Conservation (phyloP, 2,329 filamentous ascomycete species). For the Pseudogymnoascus pannorum region DNA sequence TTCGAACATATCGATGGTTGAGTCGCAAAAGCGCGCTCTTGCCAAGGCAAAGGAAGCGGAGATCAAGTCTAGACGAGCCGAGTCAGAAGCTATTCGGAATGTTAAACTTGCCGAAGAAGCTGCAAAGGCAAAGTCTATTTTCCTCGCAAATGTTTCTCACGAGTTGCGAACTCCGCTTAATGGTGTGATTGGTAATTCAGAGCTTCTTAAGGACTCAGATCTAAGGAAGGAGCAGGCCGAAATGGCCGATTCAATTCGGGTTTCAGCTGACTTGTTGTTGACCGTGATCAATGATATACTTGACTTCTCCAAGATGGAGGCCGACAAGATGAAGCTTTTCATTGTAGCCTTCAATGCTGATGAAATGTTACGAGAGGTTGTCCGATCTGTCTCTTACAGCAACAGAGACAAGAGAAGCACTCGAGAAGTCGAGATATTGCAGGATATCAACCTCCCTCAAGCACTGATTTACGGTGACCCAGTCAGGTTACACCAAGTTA, state of each 20-base stretch:
- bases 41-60: conserved; percentile 66
- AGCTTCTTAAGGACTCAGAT: conserved; percentile 69
- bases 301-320: conserved; percentile 91
- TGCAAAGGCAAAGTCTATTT: conserved; percentile 75
- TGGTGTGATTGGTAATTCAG: conserved; percentile 82
- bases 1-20: conserved; percentile 71
- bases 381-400: conserved; percentile 59
- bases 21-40: conserved; percentile 66
- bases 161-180: conserved; percentile 78
- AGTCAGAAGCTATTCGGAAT: conserved; percentile 69
- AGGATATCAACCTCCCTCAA: conserved; percentile 61
- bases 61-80: conserved; percentile 67
- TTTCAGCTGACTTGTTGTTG: conserved; percentile 77
- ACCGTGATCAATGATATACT: conserved; percentile 96
- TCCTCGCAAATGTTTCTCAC: conserved; percentile 73
- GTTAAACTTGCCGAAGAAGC: conserved; percentile 78
- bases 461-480: conserved; percentile 64
- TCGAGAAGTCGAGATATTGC: conserved; percentile 55
- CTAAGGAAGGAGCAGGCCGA: conserved; percentile 72
- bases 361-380: conserved; percentile 57
- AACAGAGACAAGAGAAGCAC: conserved; percentile 56
- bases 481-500: conserved; percentile 58
- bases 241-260: conserved; percentile 79
- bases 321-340: conserved; percentile 77
- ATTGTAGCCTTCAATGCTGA: conserved; percentile 60